Evolutionary conservation across 2,329 filamentous ascomycete genomes (phyloP), one percentile per base, ranked within the genome.

Genomic region (Penicillium rolfsii): DNA sequence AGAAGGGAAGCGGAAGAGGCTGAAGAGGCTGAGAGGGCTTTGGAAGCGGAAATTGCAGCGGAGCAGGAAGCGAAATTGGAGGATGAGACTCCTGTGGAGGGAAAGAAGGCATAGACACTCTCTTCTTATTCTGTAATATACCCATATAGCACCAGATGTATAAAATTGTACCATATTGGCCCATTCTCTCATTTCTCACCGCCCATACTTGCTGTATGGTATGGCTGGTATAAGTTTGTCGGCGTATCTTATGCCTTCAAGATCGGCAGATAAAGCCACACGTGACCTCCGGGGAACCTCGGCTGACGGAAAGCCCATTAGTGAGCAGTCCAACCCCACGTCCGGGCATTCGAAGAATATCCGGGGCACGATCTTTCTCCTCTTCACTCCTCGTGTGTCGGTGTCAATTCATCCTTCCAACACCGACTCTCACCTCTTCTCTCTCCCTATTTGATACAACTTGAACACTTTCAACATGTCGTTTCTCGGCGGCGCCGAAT

Each of bases 401-500:
- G 3, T 40, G 38, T 52, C 40, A 35, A 48, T 16, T 54, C 22
- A 30, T 38, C 35, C 11, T 55, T 52, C 24, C 2, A 41, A 14
- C 26, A 40, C 33, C 16, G 16, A 24, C 11, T 24, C 19, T 4
- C n/a, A 33, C 11, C 19, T 22, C n/a, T 40, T 41, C 7, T 8
- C n/a, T 11, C 14, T 53, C n/a, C 26, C 40, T 11, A 2, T 24
- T 19, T 12, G 24, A 52, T 52, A 54, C 45, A 50, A n/a, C 46
- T 50, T 35, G 49, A 52, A 26, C 26, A 33, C 3, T 16, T 4
- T 24, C 67, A 82, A 64, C 68, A 98, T 99, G 94, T 97, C 94
- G 58, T 98, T 99, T 78, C 85, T 98, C 72, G 91, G 92, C 79
- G 93, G 94, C 70, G 91, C 94, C 70, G 95, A 98, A 82, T 99